These are phyloP conservation scores for Carex pumila DNA, from an alignment of 176 grass and related monocot genomes.

Conservation along the genomic window DNA sequence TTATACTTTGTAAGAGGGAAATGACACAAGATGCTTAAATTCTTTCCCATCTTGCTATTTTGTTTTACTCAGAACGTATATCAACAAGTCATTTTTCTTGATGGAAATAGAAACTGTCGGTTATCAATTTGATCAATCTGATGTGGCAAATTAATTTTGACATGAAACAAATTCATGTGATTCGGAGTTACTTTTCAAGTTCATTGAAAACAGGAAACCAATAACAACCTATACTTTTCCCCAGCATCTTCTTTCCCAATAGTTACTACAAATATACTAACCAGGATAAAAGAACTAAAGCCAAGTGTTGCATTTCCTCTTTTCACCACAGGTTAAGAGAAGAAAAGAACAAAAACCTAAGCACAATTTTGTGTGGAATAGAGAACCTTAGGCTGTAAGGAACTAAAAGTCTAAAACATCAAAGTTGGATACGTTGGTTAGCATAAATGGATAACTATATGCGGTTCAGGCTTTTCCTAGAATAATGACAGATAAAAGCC, in stretches of 20 bases:
- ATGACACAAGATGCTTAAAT: background rate
- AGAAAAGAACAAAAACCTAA: background rate
- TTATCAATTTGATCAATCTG: background rate
- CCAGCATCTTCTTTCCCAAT: background rate
- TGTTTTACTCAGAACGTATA: background rate
- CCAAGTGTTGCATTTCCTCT: background rate
- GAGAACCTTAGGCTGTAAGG: slow-evolving; percentile 2
- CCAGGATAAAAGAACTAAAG: background rate
- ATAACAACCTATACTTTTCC: background rate
- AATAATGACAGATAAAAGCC: background rate
- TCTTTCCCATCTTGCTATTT: background rate
- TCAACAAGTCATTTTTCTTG: background rate
- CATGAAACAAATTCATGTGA: background rate
- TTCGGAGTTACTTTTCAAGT: background rate
- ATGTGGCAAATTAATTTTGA: background rate
- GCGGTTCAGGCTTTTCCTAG: background rate
- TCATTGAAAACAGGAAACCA: background rate
- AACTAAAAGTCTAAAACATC: background rate
- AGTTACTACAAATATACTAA: background rate
- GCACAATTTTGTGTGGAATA: background rate
- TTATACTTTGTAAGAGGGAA: background rate
- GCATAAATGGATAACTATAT: background rate
- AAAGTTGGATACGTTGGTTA: background rate
- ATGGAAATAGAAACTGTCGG: background rate
- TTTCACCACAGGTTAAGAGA: background rate